Evolutionary conservation across 2,329 filamentous ascomycete species (phyloP).

Genomic region (Byssochlamys sp.): DNA sequence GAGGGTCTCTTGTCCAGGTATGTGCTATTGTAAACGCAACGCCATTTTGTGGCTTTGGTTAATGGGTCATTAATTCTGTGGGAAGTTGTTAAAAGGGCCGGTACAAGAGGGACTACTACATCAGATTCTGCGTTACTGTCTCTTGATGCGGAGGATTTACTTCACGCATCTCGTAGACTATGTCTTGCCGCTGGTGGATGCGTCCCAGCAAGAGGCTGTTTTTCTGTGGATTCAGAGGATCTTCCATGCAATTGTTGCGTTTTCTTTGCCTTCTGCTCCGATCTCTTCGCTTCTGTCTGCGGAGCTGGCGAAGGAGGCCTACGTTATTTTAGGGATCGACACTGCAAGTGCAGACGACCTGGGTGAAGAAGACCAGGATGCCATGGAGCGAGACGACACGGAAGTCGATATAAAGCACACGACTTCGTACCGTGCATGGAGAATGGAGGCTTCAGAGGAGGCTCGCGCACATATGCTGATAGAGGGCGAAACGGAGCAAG

Average conservation of each 20-base stretch:
- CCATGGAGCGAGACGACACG: constrained; percentile 21
- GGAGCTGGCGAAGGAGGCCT: constrained; percentile 36
- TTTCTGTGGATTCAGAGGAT: constrained; percentile 31
- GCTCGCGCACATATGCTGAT: constrained; percentile 23
- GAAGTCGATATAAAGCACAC: constrained; percentile 28
- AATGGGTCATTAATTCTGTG: neutral
- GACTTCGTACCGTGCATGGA: constrained; percentile 31
- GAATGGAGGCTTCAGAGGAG: constrained; percentile 19
- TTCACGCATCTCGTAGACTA: constrained; percentile 26
- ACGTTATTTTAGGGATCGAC: constrained; percentile 34
- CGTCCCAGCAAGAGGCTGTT: constrained; percentile 17
- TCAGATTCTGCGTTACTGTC: constrained; percentile 25
- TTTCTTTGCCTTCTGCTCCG: constrained; percentile 34
- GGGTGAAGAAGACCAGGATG: constrained; percentile 5
- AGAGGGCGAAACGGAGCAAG: constrained; percentile 19
- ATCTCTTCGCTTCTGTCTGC: constrained; percentile 37
- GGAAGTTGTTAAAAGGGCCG: constrained; percentile 17
- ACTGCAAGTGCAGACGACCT: constrained; percentile 15
- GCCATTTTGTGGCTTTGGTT: neutral
- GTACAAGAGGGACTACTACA: constrained; percentile 19
- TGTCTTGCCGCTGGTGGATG: constrained; percentile 20
- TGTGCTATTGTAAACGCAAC: neutral
- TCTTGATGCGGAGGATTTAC: constrained; percentile 29
- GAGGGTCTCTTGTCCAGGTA: constrained; percentile 25
- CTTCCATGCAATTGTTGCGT: constrained; percentile 40